phyloP scores from a whole-genome alignment of 345 rosid genomes.

The Orychophragmus violaceus region DNA sequence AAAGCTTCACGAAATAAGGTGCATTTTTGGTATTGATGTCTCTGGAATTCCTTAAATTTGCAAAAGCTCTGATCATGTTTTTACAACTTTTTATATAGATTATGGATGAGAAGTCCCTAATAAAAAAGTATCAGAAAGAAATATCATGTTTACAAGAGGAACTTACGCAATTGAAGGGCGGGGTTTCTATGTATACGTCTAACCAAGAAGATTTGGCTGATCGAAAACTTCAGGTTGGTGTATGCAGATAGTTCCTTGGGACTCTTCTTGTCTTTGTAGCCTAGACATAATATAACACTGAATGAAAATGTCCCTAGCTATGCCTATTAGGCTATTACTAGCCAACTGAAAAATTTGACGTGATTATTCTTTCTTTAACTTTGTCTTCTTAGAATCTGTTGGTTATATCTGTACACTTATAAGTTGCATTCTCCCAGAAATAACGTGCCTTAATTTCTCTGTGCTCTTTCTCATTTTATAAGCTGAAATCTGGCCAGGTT shows the following conservation, averaged over 20 bases:
- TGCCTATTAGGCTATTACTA: background rate
- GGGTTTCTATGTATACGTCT: conserved; percentile 57
- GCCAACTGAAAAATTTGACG: background rate
- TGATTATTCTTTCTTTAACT: background rate
- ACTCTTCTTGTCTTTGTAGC: conserved; percentile 6
- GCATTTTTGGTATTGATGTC: conserved; percentile 11
- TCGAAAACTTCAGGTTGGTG: conserved; percentile 72
- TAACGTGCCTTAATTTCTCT: background rate
- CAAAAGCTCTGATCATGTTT: conserved; percentile 4
- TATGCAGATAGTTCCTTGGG: conserved; percentile 1
- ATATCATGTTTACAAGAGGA: conserved; percentile 82
- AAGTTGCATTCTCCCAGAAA: conserved; percentile 4
- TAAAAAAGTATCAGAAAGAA: conserved; percentile 97
- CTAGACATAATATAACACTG: background rate
- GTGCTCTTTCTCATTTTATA: conserved; percentile 7
- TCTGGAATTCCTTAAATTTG: background rate
- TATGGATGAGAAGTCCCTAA: conserved; percentile 94
- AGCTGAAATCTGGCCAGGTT: conserved; percentile 93
- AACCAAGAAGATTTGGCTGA: conserved; percentile 79
- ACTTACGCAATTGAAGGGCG: conserved; percentile 70
- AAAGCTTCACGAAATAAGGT: conserved; percentile 98
- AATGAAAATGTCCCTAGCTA: background rate
- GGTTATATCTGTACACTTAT: background rate
- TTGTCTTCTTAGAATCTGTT: background rate
- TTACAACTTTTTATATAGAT: conserved; percentile 42